These are phyloP conservation scores for Cryptosporidium felis DNA, from an alignment of 169 alveolate genomes.

Conservation along the genomic window DNA sequence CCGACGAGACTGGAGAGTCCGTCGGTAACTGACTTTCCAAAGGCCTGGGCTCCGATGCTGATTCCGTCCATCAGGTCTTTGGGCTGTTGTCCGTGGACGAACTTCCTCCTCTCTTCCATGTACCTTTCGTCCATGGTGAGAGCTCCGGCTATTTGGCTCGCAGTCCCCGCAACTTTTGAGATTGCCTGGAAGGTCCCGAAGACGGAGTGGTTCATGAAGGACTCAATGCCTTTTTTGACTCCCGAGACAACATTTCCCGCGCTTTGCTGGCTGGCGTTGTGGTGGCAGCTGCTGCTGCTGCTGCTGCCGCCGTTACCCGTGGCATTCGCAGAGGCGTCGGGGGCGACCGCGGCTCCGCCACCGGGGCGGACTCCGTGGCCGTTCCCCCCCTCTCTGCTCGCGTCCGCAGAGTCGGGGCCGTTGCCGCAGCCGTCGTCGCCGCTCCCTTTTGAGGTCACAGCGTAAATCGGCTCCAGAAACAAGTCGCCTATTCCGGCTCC, in stretches of 20 bases:
- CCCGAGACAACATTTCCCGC: constrained; percentile 77
- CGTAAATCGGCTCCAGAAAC: constrained; percentile 66
- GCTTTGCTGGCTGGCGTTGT: too few species aligned
- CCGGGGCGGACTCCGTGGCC: too few species aligned
- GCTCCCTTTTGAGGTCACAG: constrained; percentile 59
- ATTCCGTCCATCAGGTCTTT: constrained; percentile 78
- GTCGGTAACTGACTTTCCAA: constrained; percentile 78
- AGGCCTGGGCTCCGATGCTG: constrained; percentile 78
- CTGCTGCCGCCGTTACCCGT: too few species aligned
- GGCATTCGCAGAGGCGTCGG: too few species aligned
- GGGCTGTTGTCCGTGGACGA: constrained; percentile 76
- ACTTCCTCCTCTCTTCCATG: constrained; percentile 74
- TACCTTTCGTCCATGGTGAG: constrained; percentile 78
- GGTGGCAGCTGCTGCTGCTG: too few species aligned
- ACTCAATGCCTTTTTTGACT: constrained; percentile 74
- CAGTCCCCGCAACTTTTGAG: constrained; percentile 79
- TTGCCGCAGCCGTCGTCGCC: too few species aligned
- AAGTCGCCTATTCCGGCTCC: constrained; percentile 71
- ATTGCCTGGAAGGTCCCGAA: constrained; percentile 79
- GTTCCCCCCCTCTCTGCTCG: too few species aligned
- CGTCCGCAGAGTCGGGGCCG: too few species aligned
- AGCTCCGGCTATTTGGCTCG: constrained; percentile 78
- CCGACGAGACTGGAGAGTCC: constrained; percentile 78
- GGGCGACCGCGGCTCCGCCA: too few species aligned
- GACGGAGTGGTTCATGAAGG: constrained; percentile 77